Evolutionary conservation across 2,329 filamentous ascomycete genomes (phyloP), one percentile per base, ranked within the genome.

Genomic region (Beauveria caledonica): DNA sequence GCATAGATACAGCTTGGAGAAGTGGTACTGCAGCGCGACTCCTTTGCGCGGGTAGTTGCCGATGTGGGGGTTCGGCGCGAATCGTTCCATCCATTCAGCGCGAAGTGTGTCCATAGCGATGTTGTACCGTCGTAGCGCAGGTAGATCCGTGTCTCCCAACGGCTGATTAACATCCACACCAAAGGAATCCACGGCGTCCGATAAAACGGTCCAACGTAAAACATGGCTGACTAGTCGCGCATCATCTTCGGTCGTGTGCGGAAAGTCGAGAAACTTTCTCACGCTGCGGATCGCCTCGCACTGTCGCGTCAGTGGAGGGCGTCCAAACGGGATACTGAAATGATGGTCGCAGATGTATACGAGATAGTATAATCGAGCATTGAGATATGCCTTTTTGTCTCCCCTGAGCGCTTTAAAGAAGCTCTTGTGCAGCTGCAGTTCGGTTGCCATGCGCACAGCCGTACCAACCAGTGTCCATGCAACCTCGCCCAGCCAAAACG

Each of bases 401-500:
- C 79, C 78, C 29, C 76, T 74, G 2, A 79, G 72, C 49, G 79
- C 73, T 62, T 76, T 76, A 29, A 76, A 73, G 61, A 80, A 81
- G 45, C 78, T 80, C 63, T 81, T 78, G 64, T 83, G 80, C 8
- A 84, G 72, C 39, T 80, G 79, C 55, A 83, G 68, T 65, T 83
- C 81, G 0, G 81, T 83, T 2, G 80, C 81, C 54, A 83, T 81
- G n/a, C 80, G 77, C 3, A 83, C 79, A 1, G 80, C 81, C 63
- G 82, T 79, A 1, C 83, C 83, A 0, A 80, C 83, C 1, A 86
- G 72, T 62, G 83, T 86, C 81, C 83, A 84, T 10, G 80, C 82
- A 2, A 84, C 72, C 5, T 86, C 83, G 2, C 81, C 81, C 2
- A 86, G 72, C 83, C 83, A 86, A 65, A 86, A 87, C 1, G 84